phyloP scores from a whole-genome alignment of 2,329 filamentous ascomycete species.

The Xylariaceae sp. region DNA sequence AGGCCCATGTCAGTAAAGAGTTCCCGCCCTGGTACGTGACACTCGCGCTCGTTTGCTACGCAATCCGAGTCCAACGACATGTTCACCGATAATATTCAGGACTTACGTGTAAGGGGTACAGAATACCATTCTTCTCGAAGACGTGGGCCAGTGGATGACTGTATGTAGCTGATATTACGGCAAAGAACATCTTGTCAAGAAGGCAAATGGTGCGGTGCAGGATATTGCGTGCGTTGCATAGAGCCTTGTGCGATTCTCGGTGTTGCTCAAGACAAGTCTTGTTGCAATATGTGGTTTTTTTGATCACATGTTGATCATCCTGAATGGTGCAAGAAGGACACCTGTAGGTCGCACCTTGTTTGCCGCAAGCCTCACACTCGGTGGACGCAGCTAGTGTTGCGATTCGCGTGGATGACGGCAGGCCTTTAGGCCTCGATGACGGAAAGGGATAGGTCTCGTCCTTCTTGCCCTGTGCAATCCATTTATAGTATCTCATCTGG shows the following conservation, averaged over 20 bases:
- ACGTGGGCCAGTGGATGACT: background rate
- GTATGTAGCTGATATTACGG: constrained; percentile 5
- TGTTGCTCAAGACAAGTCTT: constrained; percentile 11
- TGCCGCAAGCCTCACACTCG: constrained; percentile 9
- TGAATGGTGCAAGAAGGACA: constrained; percentile 9
- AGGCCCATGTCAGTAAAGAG: too few species aligned
- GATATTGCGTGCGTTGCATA: constrained; percentile 7
- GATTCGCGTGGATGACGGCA: constrained; percentile 3
- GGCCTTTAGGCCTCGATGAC: background rate
- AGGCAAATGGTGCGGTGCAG: constrained; percentile 4
- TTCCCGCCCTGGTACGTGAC: too few species aligned
- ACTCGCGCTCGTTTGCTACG: too few species aligned
- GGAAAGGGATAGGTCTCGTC: constrained; percentile 9
- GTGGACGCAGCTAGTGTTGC: background rate
- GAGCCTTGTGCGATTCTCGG: background rate
- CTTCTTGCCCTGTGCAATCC: constrained; percentile 13
- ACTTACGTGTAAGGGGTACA: background rate
- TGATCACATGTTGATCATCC: constrained; percentile 2
- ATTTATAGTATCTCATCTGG: constrained; percentile 13
- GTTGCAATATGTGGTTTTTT: constrained; percentile 15
- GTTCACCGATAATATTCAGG: too few species aligned
- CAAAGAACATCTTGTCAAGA: constrained; percentile 4
- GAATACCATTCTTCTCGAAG: constrained; percentile 1
- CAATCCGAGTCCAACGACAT: too few species aligned
- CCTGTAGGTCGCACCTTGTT: constrained; percentile 6